Evolutionary conservation across 345 rosid genomes (phyloP).

Genomic region (Ceriops decandra): DNA sequence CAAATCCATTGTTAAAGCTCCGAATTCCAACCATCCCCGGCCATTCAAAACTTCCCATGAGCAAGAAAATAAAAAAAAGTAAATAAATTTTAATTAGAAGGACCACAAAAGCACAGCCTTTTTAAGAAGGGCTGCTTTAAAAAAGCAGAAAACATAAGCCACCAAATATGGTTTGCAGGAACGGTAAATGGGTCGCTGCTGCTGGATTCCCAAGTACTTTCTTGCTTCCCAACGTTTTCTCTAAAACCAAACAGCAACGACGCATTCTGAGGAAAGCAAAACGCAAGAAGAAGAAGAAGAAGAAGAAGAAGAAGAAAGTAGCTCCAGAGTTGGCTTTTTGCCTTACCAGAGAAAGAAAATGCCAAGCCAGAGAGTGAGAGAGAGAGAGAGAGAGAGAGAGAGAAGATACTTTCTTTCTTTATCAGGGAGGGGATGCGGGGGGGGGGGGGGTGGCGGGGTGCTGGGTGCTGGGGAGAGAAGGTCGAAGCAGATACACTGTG

Average conservation of each 20-base stretch:
- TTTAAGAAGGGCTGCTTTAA: constrained; percentile 6
- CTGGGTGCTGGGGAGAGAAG: constrained; percentile 18
- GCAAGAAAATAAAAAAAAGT: no score
- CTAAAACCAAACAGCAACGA: constrained; percentile 19
- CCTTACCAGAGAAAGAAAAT: constrained; percentile 19
- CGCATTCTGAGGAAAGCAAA: neutral
- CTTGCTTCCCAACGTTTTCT: constrained; percentile 11
- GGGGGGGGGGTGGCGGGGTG: neutral
- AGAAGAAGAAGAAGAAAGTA: neutral
- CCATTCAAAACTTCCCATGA: no score
- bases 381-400: neutral
- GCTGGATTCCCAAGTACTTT: constrained; percentile 16
- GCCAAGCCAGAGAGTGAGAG: neutral
- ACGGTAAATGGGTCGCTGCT: constrained; percentile 10
- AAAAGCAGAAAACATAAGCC: neutral
- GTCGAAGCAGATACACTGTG: constrained; percentile 30
- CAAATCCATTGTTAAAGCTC: neutral
- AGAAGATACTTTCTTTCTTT: neutral
- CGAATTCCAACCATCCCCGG: neutral
- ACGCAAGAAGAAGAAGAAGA: no score
- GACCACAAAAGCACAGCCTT: neutral
- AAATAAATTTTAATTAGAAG: no score
- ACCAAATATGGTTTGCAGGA: neutral
- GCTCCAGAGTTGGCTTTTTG: neutral
- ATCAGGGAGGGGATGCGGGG: no score